phyloP scores from a whole-genome alignment of 2,329 filamentous ascomycete species.

The Cladophialophora exuberans region DNA sequence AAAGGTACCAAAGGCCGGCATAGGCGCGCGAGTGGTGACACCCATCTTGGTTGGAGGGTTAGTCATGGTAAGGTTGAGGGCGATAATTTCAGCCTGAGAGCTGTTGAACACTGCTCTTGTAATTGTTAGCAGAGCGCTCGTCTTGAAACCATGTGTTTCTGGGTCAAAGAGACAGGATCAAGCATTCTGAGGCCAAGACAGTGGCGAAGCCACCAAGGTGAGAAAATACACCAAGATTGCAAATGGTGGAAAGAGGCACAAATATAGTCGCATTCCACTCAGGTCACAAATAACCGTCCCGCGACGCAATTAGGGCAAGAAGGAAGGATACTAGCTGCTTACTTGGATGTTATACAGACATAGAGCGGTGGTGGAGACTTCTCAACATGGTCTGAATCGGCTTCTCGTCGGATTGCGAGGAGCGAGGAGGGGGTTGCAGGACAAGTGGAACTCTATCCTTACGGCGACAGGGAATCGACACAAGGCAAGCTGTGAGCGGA shows the following conservation, averaged over 20 bases:
- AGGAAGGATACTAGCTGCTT: not conserved
- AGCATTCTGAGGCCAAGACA: too few species aligned
- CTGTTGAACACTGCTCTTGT: slow-evolving; percentile 2
- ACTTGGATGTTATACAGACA: slow-evolving; percentile 11
- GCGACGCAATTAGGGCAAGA: not conserved
- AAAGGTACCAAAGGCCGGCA: slow-evolving; percentile 34
- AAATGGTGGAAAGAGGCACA: too few species aligned
- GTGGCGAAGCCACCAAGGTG: too few species aligned
- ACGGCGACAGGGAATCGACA: not conserved
- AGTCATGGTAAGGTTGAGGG: slow-evolving; percentile 26
- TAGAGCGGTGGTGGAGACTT: not conserved
- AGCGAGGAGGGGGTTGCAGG: not conserved
- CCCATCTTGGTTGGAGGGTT: slow-evolving; percentile 22
- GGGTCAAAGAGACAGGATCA: too few species aligned
- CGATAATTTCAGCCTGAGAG: slow-evolving; percentile 5
- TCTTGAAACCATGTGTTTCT: not conserved
- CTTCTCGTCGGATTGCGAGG: not conserved
- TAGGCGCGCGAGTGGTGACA: slow-evolving; percentile 27
- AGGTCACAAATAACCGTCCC: not conserved
- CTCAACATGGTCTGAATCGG: slow-evolving; percentile 4
- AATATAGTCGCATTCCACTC: too few species aligned
- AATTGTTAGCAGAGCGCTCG: slow-evolving; percentile 5
- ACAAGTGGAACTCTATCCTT: not conserved
- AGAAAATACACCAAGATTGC: too few species aligned
- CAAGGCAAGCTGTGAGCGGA: not conserved